Evolutionary conservation across 495 filamentous ascomycete species (phyloP), one percentile per base, ranked within the genome.

Genomic region (Paragyromitra xinjiangensis): DNA sequence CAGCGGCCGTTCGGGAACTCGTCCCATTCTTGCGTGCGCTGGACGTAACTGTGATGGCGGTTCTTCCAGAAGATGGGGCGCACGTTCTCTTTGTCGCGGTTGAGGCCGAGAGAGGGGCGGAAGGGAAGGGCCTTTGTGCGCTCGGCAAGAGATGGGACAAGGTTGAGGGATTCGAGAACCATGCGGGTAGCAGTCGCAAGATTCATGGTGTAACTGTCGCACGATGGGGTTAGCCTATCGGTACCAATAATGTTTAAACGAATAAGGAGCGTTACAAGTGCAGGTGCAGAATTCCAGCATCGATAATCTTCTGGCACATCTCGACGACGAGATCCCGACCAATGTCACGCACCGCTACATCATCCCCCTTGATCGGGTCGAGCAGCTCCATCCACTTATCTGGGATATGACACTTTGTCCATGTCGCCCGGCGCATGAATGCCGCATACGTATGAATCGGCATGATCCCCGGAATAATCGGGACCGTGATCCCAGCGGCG

Each of bases 31-130:
- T 98, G 94, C 4, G 96, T 99, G 64, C 96, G 93, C 45, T 91
- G 90, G 39, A 99, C 90, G 80, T 99, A 99, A 1, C 94, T 97
- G 68, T 94, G 92, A 82, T 98, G 95, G 29, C 96, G 91, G 85
- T 98, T 97, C 73, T 94, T 91, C 96, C 96, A 99, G 88, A 98
- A 99, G 81, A 99, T 97, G 6, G 96, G 96, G 56, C 96, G 94
- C 56, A 99, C 96, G 82, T 98, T 97, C 85, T 99, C 96, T 37
- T 90, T 91, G 73, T 94, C 88, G 29, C 96, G 91, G 42, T 93
- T 94, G 64, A 97, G 87, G 62, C 90, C 94, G 53, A 98, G 91
- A 44, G 94, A 97, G 77, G 94, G 94, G 82, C 97, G 91, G 94
- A 97, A 99, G 26, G 96, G 96, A 14, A 99, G 87, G 40, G 93